phyloP scores from a whole-genome alignment of 352 stramenopile species.

The Peronospora belbahrii region DNA sequence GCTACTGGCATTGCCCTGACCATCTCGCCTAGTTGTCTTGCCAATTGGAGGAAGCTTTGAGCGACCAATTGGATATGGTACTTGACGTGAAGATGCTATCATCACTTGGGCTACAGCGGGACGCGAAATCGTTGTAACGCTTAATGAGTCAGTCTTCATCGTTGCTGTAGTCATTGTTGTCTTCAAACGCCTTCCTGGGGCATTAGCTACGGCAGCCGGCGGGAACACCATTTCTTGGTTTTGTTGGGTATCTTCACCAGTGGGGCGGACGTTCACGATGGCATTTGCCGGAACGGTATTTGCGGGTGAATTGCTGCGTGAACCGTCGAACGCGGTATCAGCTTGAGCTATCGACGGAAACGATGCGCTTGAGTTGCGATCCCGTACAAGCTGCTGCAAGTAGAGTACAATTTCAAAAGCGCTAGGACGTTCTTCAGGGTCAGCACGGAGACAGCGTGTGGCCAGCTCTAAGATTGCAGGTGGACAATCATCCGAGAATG shows the following conservation, averaged over 20 bases:
- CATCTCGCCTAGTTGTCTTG: slow-evolving; percentile 12
- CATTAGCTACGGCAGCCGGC: not conserved
- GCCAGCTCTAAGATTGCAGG: slow-evolving; percentile 42
- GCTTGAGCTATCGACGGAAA: slow-evolving; percentile 13
- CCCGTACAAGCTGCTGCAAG: slow-evolving; percentile 36
- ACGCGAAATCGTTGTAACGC: not conserved
- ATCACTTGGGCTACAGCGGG: slow-evolving; percentile 4
- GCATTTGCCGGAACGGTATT: slow-evolving; percentile 15
- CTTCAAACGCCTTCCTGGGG: slow-evolving; percentile 2
- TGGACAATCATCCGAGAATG: slow-evolving; percentile 48
- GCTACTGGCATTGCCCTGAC: slow-evolving; percentile 4
- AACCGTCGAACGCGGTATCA: slow-evolving; percentile 16
- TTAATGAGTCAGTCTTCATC: slow-evolving; percentile 5
- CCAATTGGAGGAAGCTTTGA: slow-evolving; percentile 15
- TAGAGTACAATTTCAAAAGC: slow-evolving; percentile 45
- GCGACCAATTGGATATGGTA: slow-evolving; percentile 18
- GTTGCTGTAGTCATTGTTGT: slow-evolving; percentile 18
- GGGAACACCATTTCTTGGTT: slow-evolving; percentile 6
- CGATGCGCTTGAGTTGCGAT: slow-evolving; percentile 12
- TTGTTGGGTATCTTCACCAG: slow-evolving; percentile 3
- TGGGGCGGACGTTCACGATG: slow-evolving; percentile 14
- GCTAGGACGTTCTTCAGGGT: slow-evolving; percentile 49
- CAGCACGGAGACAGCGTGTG: slow-evolving; percentile 34
- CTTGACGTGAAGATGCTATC: slow-evolving; percentile 9
- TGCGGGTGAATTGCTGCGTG: slow-evolving; percentile 15